These are phyloP conservation scores for Colletotrichum sp. DNA, from an alignment of 2,329 filamentous ascomycete genomes.

Conservation along the genomic window DNA sequence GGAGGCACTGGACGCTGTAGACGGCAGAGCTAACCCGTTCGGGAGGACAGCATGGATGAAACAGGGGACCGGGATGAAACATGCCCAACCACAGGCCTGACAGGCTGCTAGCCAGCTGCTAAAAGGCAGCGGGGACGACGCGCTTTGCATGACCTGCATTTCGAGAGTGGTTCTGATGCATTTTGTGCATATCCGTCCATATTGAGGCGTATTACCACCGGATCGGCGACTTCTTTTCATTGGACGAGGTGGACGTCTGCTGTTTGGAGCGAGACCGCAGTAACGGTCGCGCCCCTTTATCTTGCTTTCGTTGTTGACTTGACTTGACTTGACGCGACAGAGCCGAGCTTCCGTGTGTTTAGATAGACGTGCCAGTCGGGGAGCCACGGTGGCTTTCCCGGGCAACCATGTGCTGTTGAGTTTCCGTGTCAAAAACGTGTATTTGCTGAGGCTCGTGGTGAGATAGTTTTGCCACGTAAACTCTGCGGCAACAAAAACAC, in stretches of 20 bases:
- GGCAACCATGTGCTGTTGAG: background rate
- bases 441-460: background rate
- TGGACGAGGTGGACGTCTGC: background rate
- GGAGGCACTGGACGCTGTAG: background rate
- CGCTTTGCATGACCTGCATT: slow-evolving; percentile 16
- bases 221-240: background rate
- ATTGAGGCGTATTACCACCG: background rate
- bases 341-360: background rate
- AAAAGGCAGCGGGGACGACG: background rate
- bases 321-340: background rate
- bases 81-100: slow-evolving; percentile 1
- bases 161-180: background rate
- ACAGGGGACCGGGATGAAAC: slow-evolving; percentile 2
- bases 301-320: background rate
- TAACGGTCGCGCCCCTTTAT: background rate
- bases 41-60: background rate
- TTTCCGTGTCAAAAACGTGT: background rate
- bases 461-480: background rate
- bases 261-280: background rate
- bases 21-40: slow-evolving; percentile 6
- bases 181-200: slow-evolving; percentile 1
- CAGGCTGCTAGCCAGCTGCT: background rate
- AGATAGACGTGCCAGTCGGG: background rate
- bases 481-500: background rate
- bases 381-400: background rate